Base-by-base conservation (phyloP, 148 eudicot species). In the Salicornia ramosissima region DNA sequence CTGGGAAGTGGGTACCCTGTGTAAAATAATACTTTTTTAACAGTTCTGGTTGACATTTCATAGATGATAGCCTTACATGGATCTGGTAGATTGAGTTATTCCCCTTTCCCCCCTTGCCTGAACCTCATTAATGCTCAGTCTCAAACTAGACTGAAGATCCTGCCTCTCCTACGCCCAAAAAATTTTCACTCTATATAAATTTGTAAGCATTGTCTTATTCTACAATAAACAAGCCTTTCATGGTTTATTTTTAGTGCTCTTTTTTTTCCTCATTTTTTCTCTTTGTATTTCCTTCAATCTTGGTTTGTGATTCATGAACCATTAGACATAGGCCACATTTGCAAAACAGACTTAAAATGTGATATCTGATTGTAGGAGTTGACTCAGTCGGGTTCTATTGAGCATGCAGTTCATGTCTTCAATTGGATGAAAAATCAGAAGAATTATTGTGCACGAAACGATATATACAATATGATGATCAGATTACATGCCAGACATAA, bases 381-480 rank as follows among this genome's bases (percentile, higher is more conserved):
- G 56, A 88, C 92, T 71, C 78, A 81, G 54, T 79, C 43, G 45
- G 98, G 98, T 71, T 90, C 88, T 45, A 83, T 93, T 72, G 96
- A 90, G 70, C 98, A 93, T 79, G 83, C 95, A 64, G 72, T 67
- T 69, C 84, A 84, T 52, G 92, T 85, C 51, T 93, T 93, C 82
- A 71, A 77, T 46, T 93, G 98, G 98, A 86, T 93, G 90, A 90
- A 93, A 82, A 83, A 88, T 70, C 98, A 90, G 81, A 85, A 83
- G 72, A 90, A 88, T 60, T 93, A 93, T 67, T 77, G 89, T 85
- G 95, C 98, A 62, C 80, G 87, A 56, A 88, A 74, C 77, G 95
- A 93, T 76, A 90, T 93, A 55, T 93, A 90, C 84, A 90, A 86
- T 80, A 90, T 90, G 98, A 85, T 93, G 92, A 93, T 93, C 72